Evolutionary conservation across 2,329 filamentous ascomycete genomes (phyloP), one percentile per base, ranked within the genome.

Genomic region (Cladosporium sphaerospermum): DNA sequence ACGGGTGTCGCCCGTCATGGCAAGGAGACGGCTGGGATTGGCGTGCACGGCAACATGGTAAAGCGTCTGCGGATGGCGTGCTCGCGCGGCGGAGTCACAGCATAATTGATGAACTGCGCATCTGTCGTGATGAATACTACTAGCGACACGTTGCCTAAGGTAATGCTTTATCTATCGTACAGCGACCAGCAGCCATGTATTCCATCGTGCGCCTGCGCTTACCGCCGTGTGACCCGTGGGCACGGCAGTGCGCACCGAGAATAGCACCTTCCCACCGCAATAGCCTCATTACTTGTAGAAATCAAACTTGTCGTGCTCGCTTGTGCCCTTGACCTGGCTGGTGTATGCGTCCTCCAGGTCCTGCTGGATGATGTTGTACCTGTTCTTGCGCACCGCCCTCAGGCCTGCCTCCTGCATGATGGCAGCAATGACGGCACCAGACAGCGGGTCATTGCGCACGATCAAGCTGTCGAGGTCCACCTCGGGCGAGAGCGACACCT

Each of bases 391-490:
- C 59, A 97, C 92, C 23, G 92, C 92, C 61, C 91, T 83, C 62
- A 99, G 78, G 61, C 93, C 93, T 32, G 93, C 93, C 75, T 99
- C 93, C 73, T 99, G 93, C 93, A 99, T 99, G 69, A 99, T 96
- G 48, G 93, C 93, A 45, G 93, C 91, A 69, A 99, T 99, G 63
- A 99, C 86, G 54, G 93, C 93, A 64, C 93, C 93, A 45, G 88
- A 95, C 45, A 99, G 77, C 2, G 93, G 93, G 69, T 99, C 93
- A 68, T 97, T 99, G 65, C 93, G 84, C 61, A 96, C 90, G 66
- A 99, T 99, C 66, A 99, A 77, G 61, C 88, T 93, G 73, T 99
- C 93, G 58, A 99, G 78, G 69, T 99, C 93, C 52, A 96, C 93
- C 71, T 99, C 93, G 44, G 93, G 93, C 10, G 90, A 91, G 62